These are phyloP conservation scores for Debaryomyces castellii DNA, from an alignment of 805 yeast species.

Conservation along the genomic window DNA sequence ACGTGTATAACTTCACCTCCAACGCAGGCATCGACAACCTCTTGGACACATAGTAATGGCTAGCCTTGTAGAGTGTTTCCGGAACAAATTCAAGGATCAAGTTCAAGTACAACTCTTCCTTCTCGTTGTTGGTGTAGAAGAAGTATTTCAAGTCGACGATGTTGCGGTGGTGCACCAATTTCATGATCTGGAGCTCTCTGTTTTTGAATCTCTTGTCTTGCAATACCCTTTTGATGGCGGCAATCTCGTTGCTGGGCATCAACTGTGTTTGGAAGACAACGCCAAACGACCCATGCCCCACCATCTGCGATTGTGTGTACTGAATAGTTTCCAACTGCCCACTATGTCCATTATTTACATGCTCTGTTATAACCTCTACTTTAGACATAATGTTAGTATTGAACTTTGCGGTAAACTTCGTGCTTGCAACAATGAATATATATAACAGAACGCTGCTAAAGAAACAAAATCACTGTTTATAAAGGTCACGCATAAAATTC, in stretches of 20 bases:
- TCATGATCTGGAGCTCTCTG: constrained; percentile 95
- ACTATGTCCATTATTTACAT: constrained; percentile 69
- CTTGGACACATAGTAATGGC: constrained; percentile 76
- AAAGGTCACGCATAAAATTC: constrained; percentile 3
- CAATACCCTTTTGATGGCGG: constrained; percentile 93
- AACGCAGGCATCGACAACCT: constrained; percentile 80
- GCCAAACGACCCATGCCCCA: constrained; percentile 99
- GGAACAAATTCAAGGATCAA: constrained; percentile 90
- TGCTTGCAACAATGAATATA: background rate
- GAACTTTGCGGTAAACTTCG: background rate
- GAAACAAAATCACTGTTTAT: constrained; percentile 1
- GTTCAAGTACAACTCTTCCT: constrained; percentile 79
- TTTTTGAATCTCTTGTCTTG: constrained; percentile 94
- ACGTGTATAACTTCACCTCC: constrained; percentile 83
- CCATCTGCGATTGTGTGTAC: constrained; percentile 82
- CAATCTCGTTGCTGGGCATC: constrained; percentile 69
- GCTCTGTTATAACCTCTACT: constrained; percentile 55
- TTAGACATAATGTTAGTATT: constrained; percentile 41
- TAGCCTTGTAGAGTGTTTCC: constrained; percentile 90
- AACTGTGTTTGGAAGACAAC: constrained; percentile 90
- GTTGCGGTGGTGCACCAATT: constrained; percentile 79
- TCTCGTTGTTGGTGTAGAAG: constrained; percentile 74
- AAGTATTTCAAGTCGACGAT: constrained; percentile 85
- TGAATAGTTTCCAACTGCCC: constrained; percentile 62
- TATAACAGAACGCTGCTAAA: background rate